Conservation (phyloP, 352 stramenopile species). For the Pythium dissimile region DNA sequence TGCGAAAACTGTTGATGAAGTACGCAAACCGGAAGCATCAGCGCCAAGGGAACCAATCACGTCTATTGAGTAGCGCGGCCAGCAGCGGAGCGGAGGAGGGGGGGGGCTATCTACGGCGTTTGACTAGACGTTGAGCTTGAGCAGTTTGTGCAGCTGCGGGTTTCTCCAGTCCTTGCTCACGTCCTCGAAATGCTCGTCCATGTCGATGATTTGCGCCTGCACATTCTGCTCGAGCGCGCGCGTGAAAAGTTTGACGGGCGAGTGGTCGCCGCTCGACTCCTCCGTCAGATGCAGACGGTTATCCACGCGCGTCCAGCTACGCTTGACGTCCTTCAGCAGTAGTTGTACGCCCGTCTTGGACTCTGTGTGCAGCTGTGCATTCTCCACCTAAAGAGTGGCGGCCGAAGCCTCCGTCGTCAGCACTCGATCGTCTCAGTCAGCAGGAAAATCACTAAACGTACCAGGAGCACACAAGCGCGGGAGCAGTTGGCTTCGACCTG, state of each 20-base stretch:
- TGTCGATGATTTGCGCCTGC: conserved; percentile 53
- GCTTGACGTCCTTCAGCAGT: conserved; percentile 79
- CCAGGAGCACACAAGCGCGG: conserved; percentile 64
- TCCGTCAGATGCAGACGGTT: conserved; percentile 48
- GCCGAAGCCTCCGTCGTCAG: background rate
- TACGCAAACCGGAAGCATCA: background rate
- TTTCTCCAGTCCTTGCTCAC: conserved; percentile 75
- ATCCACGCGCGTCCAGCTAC: conserved; percentile 67
- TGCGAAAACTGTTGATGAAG: too few relatives aligned
- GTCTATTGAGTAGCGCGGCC: conserved; percentile 1
- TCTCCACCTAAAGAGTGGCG: conserved; percentile 33
- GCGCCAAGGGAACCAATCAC: background rate
- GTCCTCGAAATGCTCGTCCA: conserved; percentile 79
- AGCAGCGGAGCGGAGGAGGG: too few relatives aligned
- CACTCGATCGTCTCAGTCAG: too few relatives aligned
- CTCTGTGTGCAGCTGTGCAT: conserved; percentile 49
- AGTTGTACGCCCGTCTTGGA: conserved; percentile 57
- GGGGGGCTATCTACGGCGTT: too few relatives aligned
- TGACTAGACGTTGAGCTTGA: conserved; percentile 82
- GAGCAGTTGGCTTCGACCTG: conserved; percentile 63
- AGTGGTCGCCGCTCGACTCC: conserved; percentile 29
- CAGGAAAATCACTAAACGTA: too few relatives aligned
- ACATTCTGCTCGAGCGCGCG: conserved; percentile 45
- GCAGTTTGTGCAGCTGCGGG: conserved; percentile 54
- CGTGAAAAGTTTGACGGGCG: conserved; percentile 41